Base-by-base conservation (phyloP, 225 moss, liverwort and hornwort genomes). In the Marchantia paleacea region DNA sequence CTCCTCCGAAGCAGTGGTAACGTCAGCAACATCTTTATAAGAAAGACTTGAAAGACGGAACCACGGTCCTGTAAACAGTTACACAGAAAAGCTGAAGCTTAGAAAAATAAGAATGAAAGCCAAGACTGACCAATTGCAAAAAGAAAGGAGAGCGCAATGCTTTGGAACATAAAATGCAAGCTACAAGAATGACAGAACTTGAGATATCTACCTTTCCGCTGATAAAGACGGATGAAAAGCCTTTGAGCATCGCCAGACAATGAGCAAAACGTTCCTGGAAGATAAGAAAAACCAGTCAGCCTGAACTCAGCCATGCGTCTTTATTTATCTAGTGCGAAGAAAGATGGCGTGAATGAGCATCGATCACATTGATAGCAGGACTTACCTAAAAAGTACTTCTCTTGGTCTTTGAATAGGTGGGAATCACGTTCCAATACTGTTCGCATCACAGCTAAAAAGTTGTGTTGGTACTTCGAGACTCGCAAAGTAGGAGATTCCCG, bases 221-320 rank as follows among this genome's bases (percentile, higher is more conserved):
- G 97, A 85, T 95, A 95, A 47, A 99, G 82, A 75, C 89, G 92
- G 81, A 99, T 89, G 77, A 99, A 99, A 51, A 99, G 88, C 75
- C 97, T 85, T 84, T 95, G 93, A 51, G 91, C 88, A 88, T 91
- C 92, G 80, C 79, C 90, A 78, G 89, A 90, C 52, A 99, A 74
- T 26, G 81, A 69, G 75, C 80, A 78, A 72, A 95, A 94, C 61
- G 83, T 87, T 72, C 86, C 97, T 97, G 90, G 70, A 89, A 66
- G 81, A n/a, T 6, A 15, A 61, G 4, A 16, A 60, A 51, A 73
- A n/a, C 4, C 31, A 11, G 50, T 24, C 51, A 72, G 72, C 50
- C n/a, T 72, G 50, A 72, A 52, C 51, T 50, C 69, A 71, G 51
- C 71, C 71, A 51, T 50, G 50, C 20, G 51, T 39, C 2, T 39